Conservation (phyloP, 2,329 filamentous ascomycete genomes). For the Ciborinia camelliae region DNA sequence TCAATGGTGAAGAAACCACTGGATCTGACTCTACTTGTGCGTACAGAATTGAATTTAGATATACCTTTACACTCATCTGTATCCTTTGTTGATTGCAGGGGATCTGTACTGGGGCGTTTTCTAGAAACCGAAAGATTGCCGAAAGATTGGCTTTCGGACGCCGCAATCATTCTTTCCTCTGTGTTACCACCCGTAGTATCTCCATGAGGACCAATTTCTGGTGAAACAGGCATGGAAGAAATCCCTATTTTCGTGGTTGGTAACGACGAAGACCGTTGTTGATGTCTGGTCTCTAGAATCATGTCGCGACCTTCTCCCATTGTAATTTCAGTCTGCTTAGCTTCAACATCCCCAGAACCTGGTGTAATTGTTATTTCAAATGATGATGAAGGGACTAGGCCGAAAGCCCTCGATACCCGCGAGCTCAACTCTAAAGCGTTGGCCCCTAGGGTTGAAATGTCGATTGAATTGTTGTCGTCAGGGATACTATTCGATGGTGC, state of each 20-base stretch:
- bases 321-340: not conserved
- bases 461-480: slow-evolving; percentile 20
- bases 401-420: slow-evolving; percentile 33
- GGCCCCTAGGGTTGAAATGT: slow-evolving; percentile 25
- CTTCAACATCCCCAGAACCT: not conserved
- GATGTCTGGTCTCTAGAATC: not conserved
- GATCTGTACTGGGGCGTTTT: not conserved
- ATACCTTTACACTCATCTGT: not conserved
- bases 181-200: not conserved
- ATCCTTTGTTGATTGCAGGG: not conserved
- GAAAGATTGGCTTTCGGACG: not conserved
- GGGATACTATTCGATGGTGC: not conserved
- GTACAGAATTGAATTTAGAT: not conserved
- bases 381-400: slow-evolving; percentile 23
- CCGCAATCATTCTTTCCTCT: not conserved
- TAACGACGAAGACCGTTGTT: slow-evolving; percentile 5
- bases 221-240: not conserved
- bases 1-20: slow-evolving; percentile 24
- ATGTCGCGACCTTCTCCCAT: not conserved
- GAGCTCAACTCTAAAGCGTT: slow-evolving; percentile 30
- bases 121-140: too few species aligned
- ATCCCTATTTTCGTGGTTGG: not conserved
- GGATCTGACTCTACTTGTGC: slow-evolving; percentile 15
- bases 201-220: not conserved
- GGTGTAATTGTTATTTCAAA: slow-evolving; percentile 22